phyloP scores from a whole-genome alignment of 2,329 filamentous ascomycete genomes.

The Mycogone perniciosa region DNA sequence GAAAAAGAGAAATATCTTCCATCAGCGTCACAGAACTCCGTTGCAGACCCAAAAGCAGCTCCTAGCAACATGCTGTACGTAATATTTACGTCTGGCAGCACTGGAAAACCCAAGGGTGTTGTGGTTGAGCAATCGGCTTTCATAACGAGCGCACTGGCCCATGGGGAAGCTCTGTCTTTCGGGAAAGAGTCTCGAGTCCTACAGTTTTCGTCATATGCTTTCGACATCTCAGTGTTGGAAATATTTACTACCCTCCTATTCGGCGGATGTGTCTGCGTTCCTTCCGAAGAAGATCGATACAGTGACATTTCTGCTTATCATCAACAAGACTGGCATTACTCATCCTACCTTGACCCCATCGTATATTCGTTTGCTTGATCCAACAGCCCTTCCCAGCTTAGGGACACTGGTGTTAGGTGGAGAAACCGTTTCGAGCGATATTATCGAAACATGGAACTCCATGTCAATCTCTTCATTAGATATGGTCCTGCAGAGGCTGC shows the following conservation, averaged over 20 bases:
- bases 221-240: slow-evolving; percentile 20
- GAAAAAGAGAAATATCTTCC: too few relatives aligned
- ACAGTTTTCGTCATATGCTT: slow-evolving; percentile 21
- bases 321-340: slow-evolving; percentile 14
- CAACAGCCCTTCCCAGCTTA: slow-evolving; percentile 2
- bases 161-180: neutral
- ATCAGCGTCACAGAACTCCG: too few relatives aligned
- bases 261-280: slow-evolving; percentile 20
- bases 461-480: slow-evolving; percentile 1
- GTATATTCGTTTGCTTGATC: slow-evolving; percentile 18
- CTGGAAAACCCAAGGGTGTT: slow-evolving; percentile 20
- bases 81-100: slow-evolving; percentile 22
- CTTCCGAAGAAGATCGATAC: slow-evolving; percentile 16
- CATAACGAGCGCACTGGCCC: slow-evolving; percentile 1
- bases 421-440: slow-evolving; percentile 14
- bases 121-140: slow-evolving; percentile 19
- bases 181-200: slow-evolving; percentile 14
- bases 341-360: slow-evolving; percentile 22
- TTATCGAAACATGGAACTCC: neutral
- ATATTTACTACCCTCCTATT: slow-evolving; percentile 9
- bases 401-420: slow-evolving; percentile 13
- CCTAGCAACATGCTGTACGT: slow-evolving; percentile 9
- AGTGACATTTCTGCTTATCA: slow-evolving; percentile 12
- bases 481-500: slow-evolving; percentile 8
- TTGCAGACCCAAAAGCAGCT: neutral